Evolutionary conservation across 306 rosid species (phyloP).

Genomic region (Cucurbita ficifolia): DNA sequence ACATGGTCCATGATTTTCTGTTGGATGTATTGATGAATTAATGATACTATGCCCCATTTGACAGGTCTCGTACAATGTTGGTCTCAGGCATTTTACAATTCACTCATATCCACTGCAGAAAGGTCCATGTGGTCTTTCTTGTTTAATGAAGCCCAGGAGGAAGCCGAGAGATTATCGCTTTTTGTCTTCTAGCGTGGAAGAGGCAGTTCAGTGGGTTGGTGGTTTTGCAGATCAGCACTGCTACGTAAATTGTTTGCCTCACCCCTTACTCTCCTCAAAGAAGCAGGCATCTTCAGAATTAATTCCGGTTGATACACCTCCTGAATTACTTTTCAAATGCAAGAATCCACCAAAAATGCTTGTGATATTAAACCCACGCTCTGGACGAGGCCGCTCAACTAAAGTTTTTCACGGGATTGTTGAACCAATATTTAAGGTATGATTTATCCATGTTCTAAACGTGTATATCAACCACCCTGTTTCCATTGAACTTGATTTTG

Average conservation of each 20-base stretch:
- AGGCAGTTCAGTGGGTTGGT: constrained; percentile 94
- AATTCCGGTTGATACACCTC: constrained; percentile 68
- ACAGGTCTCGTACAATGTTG: constrained; percentile 88
- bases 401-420: constrained; percentile 76
- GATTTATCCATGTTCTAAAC: not conserved
- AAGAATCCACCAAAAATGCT: constrained; percentile 92
- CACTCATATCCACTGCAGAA: constrained; percentile 74
- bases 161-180: constrained; percentile 66
- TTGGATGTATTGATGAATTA: constrained; percentile 9
- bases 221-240: constrained; percentile 98
- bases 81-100: constrained; percentile 86
- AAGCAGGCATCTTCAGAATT: constrained; percentile 94
- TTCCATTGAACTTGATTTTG: not conserved
- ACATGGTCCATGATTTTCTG: constrained; percentile 15
- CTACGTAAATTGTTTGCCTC: constrained; percentile 83
- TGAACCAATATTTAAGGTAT: constrained; percentile 87
- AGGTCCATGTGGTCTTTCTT: constrained; percentile 63
- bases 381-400: constrained; percentile 94
- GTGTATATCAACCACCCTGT: not conserved
- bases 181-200: constrained; percentile 67
- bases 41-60: constrained; percentile 18
- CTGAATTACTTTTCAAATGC: constrained; percentile 85
- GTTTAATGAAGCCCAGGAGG: constrained; percentile 58
- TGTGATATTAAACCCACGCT: constrained; percentile 88
- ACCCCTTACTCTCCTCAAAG: constrained; percentile 80